Percentiles rank a stretch among this genome's conserved stretches.
These are phyloP conservation scores for Aspergillus bertholletiae DNA, from an alignment of 495 filamentous ascomycete genomes.

Conservation along the genomic window DNA sequence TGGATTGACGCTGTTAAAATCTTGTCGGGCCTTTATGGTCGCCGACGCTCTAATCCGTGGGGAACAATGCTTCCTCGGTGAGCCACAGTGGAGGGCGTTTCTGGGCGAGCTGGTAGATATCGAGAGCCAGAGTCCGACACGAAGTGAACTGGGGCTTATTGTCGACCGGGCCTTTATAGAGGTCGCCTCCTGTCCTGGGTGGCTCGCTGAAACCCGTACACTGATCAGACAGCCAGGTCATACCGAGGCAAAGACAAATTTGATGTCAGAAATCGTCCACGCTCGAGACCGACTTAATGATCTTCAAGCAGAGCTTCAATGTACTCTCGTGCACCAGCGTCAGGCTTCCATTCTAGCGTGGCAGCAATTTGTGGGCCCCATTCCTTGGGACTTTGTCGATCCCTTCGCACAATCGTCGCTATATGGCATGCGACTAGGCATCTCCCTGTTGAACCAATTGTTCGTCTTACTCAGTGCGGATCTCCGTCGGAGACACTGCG, in stretches of 20 bases:
- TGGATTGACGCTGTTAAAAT: constrained; percentile 17
- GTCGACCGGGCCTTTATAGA: constrained; percentile 19
- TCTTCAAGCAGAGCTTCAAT: background rate
- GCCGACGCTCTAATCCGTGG: constrained; percentile 19
- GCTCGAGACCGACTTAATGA: background rate
- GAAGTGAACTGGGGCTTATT: constrained; percentile 10
- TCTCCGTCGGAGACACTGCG: background rate
- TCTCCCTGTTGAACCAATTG: constrained; percentile 5
- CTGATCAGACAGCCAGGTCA: background rate
- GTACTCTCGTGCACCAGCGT: background rate
- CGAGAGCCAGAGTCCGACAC: constrained; percentile 4
- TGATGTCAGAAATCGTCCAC: background rate
- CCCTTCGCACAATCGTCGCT: constrained; percentile 6
- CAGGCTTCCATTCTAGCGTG: background rate
- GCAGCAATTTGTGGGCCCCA: constrained; percentile 9
- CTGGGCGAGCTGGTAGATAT: constrained; percentile 10
- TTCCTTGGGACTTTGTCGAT: constrained; percentile 9
- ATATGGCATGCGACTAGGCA: constrained; percentile 6
- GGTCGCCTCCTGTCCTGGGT: constrained; percentile 12
- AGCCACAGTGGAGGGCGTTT: constrained; percentile 20
- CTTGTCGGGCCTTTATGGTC: constrained; percentile 22
- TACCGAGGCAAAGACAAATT: background rate
- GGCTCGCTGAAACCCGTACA: constrained; percentile 8
- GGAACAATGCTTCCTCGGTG: constrained; percentile 19
- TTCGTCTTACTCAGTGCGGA: background rate